Base-by-base conservation (phyloP, 257 asterid species). In the Dorcoceras hygrometricum region DNA sequence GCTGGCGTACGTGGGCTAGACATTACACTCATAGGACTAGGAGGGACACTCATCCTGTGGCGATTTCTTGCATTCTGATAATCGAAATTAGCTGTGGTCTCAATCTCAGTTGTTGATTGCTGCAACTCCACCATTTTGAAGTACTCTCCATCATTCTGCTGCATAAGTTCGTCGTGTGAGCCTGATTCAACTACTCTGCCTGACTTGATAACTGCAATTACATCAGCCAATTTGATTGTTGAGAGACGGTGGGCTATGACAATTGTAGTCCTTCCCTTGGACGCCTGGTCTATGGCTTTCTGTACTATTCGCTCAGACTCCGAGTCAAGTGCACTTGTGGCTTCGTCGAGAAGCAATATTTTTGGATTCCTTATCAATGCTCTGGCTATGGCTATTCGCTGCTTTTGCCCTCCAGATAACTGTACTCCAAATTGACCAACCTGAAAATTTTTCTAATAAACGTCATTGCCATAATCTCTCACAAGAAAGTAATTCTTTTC, bases 351-450 rank as follows among this genome's bases (percentile, higher is more conserved):
- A 66, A 89, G 84, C 73, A 89, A 61, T 69, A 89, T 72, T 72
- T 84, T 89, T 22, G 96, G 96, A 28, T 84, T 75, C 67, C 95
- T 80, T 72, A 89, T 83, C 79, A 89, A 62, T 14, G 96, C 96
- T 62, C 96, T 77, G 43, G 95, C 96, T 77, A 89, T 86, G 31
- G 96, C 96, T 77, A 89, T 86, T 68, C 91, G 74, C 62, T 89
- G 96, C 83, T 86, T 89, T 78, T 89, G 96, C 23, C 96, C 96
- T 23, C 96, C 96, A 2, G 96, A 89, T 71, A 89, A 62, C 71
- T 89, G 95, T 24, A 86, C 75, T 56, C 96, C 96, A 67, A 79
- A 86, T 70, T 86, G 91, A 6, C 96, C 96, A 66, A 89, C 96
- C 95, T 89, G 82, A 22, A 73, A 54, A 67, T 70, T 69, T n/a